Percentiles rank a stretch among this genome's conserved stretches.
These are phyloP conservation scores for Spizellomyces punctatus DNA, from an alignment of 192 early-diverging fungal genomes.

Conservation along the genomic window DNA sequence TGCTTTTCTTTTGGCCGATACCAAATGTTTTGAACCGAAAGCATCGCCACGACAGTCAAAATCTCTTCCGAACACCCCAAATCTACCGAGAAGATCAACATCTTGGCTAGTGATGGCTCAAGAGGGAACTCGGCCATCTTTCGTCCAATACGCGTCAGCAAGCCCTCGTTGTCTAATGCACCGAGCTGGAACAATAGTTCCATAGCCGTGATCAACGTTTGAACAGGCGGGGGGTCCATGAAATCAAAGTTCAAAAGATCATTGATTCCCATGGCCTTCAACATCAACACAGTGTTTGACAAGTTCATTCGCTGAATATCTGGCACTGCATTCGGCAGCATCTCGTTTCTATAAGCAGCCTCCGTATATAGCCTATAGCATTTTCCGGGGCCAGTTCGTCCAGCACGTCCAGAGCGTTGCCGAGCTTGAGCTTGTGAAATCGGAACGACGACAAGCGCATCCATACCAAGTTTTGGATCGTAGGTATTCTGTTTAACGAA, in stretches of 20 bases:
- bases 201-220: slow-evolving; percentile 89
- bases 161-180: slow-evolving; percentile 89
- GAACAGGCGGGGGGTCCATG: slow-evolving; percentile 95
- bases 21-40: slow-evolving; percentile 84
- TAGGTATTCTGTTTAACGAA: slow-evolving; percentile 97
- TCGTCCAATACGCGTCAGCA: slow-evolving; percentile 89
- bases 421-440: slow-evolving; percentile 92
- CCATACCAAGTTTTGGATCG: slow-evolving; percentile 95
- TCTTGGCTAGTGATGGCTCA: slow-evolving; percentile 91
- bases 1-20: slow-evolving; percentile 97
- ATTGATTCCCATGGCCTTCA: slow-evolving; percentile 97
- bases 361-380: slow-evolving; percentile 96
- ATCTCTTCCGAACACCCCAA: slow-evolving; percentile 94
- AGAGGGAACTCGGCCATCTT: slow-evolving; percentile 99
- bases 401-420: slow-evolving; percentile 94
- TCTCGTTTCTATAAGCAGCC: slow-evolving; percentile 87
- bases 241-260: slow-evolving; percentile 97
- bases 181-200: slow-evolving; percentile 91
- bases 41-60: slow-evolving; percentile 68
- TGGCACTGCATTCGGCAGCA: slow-evolving; percentile 92
- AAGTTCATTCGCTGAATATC: slow-evolving; percentile 98
- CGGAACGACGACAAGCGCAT: slow-evolving; percentile 93
- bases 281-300: slow-evolving; percentile 81
- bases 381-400: slow-evolving; percentile 94
- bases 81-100: slow-evolving; percentile 89